Conservation (phyloP, 176 grass and related monocot genomes). For the Ananas comosus region DNA sequence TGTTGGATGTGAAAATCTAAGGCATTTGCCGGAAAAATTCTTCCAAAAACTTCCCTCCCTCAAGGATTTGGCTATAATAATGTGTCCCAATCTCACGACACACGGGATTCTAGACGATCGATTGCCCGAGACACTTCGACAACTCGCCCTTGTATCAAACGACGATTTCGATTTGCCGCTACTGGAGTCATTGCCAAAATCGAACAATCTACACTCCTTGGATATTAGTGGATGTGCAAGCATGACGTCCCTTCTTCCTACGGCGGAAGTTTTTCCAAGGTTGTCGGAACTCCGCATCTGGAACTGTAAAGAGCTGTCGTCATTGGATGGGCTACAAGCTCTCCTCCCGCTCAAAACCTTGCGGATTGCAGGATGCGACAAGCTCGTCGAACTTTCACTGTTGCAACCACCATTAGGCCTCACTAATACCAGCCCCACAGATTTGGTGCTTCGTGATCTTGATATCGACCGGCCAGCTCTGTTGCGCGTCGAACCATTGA, state of each 20-base stretch:
- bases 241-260: slow-evolving; percentile 15
- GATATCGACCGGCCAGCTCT: no score
- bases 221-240: background rate
- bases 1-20: slow-evolving; percentile 11
- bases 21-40: slow-evolving; percentile 1
- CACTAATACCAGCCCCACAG: no score
- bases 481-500: no score
- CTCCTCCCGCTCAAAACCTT: no score
- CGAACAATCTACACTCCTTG: slow-evolving; percentile 6
- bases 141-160: background rate
- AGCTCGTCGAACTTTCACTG: no score
- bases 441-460: no score
- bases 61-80: background rate
- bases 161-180: background rate
- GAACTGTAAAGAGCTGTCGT: slow-evolving; percentile 3
- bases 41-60: slow-evolving; percentile 5
- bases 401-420: no score
- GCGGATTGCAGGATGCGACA: no score
- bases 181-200: background rate
- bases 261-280: slow-evolving; percentile 11
- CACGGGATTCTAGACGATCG: background rate
- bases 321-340: slow-evolving; percentile 23
- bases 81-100: slow-evolving; percentile 11
- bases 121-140: background rate
- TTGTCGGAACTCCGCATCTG: background rate